Percentiles rank a stretch among this genome's conserved stretches.
Conservation (phyloP, 2,329 filamentous ascomycete species). For the Pseudogymnoascus sp. region DNA sequence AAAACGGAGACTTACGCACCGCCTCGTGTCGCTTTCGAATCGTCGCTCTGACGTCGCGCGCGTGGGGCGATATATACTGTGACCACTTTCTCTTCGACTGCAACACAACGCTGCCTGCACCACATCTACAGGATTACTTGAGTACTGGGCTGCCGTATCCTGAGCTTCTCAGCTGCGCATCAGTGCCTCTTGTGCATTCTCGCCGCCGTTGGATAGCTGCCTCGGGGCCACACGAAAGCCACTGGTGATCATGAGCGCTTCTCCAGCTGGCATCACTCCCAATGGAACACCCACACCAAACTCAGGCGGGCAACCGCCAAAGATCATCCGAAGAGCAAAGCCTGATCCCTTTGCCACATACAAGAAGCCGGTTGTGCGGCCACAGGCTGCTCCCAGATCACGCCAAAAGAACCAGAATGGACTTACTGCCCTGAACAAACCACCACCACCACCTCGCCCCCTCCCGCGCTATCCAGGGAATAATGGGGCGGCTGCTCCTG, state of each 20-base stretch:
- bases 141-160: background rate
- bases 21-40: background rate
- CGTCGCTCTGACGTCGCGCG: conserved; percentile 2
- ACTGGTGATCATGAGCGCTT: conserved; percentile 32
- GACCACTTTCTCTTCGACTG: background rate
- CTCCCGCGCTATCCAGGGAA: conserved; percentile 12
- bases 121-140: background rate
- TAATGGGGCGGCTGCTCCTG: conserved; percentile 13
- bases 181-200: conserved; percentile 2
- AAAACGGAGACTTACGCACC: background rate
- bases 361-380: conserved; percentile 40
- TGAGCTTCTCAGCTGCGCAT: background rate
- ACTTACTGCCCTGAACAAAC: conserved; percentile 12
- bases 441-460: conserved; percentile 15
- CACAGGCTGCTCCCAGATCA: conserved; percentile 22
- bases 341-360: conserved; percentile 57
- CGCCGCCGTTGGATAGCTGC: background rate
- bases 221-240: background rate
- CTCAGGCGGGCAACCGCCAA: conserved; percentile 35
- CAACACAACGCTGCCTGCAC: background rate
- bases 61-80: background rate
- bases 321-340: conserved; percentile 40
- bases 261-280: conserved; percentile 35
- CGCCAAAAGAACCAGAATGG: conserved; percentile 17
- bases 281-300: conserved; percentile 40